phyloP scores from a whole-genome alignment of 2,329 filamentous ascomycete species.

The Fusarium nelsonii region DNA sequence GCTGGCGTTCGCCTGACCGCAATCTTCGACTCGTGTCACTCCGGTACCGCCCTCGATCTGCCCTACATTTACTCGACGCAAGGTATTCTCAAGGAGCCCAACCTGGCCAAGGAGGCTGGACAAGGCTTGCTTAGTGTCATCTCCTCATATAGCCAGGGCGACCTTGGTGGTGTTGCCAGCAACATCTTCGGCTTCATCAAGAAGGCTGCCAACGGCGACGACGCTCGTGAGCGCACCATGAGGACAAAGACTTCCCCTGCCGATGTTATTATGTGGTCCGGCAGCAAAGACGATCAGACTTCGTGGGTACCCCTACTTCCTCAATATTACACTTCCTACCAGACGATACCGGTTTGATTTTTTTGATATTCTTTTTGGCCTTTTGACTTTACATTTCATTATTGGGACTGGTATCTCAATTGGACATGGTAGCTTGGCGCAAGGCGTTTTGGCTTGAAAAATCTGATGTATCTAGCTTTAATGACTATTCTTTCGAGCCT shows the following conservation, averaged over 20 bases:
- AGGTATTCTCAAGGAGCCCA: constrained; percentile 76
- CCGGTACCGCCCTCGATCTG: constrained; percentile 73
- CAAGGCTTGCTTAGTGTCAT: constrained; percentile 72
- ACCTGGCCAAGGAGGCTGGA: constrained; percentile 75
- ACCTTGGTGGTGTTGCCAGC: constrained; percentile 84
- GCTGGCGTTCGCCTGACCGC: constrained; percentile 70
- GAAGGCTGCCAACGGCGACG: constrained; percentile 84
- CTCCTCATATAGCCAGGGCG: constrained; percentile 73
- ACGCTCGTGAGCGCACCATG: constrained; percentile 83
- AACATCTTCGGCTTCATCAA: constrained; percentile 88
- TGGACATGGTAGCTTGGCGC: constrained; percentile 32
- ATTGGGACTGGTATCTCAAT: constrained; percentile 25
- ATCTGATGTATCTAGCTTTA: constrained; percentile 38
- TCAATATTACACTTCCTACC: constrained; percentile 34
- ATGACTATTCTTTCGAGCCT: constrained; percentile 47
- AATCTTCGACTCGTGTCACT: constrained; percentile 76
- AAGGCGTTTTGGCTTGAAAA: constrained; percentile 30
- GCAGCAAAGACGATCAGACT: constrained; percentile 96
- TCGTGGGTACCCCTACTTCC: constrained; percentile 71
- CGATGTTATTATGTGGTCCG: constrained; percentile 97
- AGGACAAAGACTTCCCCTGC: constrained; percentile 94
- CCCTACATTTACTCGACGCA: constrained; percentile 78
- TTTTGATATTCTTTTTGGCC: neutral
- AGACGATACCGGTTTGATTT: constrained; percentile 31
- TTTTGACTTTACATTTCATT: constrained; percentile 17